phyloP scores from a whole-genome alignment of 2,329 filamentous ascomycete species.

The Aureobasidium sp. region DNA sequence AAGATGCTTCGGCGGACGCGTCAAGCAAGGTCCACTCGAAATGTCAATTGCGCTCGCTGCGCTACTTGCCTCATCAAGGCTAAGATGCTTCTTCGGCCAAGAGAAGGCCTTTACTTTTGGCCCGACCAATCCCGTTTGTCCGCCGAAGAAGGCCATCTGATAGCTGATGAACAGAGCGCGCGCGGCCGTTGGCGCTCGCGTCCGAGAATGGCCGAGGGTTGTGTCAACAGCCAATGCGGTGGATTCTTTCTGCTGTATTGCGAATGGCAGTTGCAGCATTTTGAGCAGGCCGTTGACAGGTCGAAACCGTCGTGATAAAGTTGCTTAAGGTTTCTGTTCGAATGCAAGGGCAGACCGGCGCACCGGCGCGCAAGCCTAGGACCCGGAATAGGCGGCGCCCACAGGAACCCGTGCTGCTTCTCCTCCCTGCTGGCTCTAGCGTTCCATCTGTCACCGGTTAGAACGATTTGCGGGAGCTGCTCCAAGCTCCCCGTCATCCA shows the following conservation, averaged over 20 bases:
- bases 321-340: constrained; percentile 12
- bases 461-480: constrained; percentile 12
- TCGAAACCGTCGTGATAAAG: constrained; percentile 10
- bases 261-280: background rate
- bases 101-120: background rate
- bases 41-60: background rate
- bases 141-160: constrained; percentile 3
- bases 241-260: constrained; percentile 1
- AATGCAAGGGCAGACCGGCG: constrained; percentile 12
- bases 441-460: constrained; percentile 13
- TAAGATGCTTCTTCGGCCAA: constrained; percentile 5
- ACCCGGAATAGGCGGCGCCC: constrained; percentile 13
- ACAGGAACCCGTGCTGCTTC: constrained; percentile 11
- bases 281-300: constrained; percentile 6
- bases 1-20: background rate
- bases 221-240: background rate
- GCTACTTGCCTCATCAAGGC: background rate
- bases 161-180: constrained; percentile 8
- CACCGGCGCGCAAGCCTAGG: constrained; percentile 9
- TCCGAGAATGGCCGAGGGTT: constrained; percentile 10
- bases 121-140: constrained; percentile 4
- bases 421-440: constrained; percentile 7
- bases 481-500: constrained; percentile 12
- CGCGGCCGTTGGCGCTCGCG: constrained; percentile 4
- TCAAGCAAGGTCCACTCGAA: constrained; percentile 8